Evolutionary conservation across 441 rosid species (phyloP).

Genomic region (Gossypium schwendimanii): DNA sequence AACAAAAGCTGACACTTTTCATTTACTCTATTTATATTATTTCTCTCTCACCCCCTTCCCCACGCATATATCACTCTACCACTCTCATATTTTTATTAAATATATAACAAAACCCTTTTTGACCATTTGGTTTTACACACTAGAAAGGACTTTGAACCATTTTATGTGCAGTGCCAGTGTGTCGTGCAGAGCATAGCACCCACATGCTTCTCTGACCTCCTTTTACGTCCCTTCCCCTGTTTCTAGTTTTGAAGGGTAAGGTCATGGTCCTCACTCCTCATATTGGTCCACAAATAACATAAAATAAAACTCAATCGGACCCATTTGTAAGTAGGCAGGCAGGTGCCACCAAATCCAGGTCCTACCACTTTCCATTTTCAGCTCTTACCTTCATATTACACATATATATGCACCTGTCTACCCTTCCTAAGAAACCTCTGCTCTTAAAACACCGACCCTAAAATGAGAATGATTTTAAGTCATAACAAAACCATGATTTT

Average conservation of each 20-base stretch:
- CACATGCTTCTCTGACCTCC: not conserved
- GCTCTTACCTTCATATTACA: not conserved
- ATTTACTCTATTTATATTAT: not conserved
- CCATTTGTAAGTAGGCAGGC: not conserved
- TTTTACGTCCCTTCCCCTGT: too few species aligned
- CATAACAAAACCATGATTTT: not conserved
- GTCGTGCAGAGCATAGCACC: not conserved
- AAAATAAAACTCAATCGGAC: not conserved
- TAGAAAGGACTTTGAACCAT: not conserved
- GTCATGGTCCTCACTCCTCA: not conserved
- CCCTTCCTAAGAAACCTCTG: too few species aligned
- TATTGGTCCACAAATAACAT: not conserved
- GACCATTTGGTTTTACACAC: not conserved
- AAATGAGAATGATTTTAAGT: too few species aligned
- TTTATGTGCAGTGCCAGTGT: not conserved
- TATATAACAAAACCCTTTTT: too few species aligned
- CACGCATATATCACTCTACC: too few species aligned
- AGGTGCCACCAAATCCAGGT: not conserved
- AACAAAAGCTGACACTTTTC: not conserved
- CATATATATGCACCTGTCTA: too few species aligned
- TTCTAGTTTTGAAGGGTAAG: not conserved
- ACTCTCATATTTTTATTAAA: too few species aligned
- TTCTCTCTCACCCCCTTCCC: too few species aligned
- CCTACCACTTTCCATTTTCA: not conserved
- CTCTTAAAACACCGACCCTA: too few species aligned